Evolutionary conservation across 164 flowering plant species (phyloP).

Genomic region (Liquidambar formosana): DNA sequence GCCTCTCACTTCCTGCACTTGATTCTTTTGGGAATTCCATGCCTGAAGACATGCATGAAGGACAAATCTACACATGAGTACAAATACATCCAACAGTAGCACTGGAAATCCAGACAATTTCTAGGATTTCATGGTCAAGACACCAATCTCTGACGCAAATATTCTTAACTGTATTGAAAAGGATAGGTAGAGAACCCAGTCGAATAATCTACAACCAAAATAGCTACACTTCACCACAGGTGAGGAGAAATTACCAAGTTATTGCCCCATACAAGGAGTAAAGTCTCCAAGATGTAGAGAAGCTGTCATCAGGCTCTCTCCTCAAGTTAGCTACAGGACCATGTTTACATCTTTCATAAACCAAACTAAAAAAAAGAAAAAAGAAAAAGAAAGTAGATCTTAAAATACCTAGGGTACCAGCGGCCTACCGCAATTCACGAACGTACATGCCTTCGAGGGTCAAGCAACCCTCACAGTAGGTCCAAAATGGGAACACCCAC

Average conservation of each 20-base stretch:
- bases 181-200: background rate
- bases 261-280: background rate
- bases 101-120: background rate
- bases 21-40: slow-evolving; percentile 9
- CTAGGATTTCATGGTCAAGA: background rate
- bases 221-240: background rate
- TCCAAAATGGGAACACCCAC: background rate
- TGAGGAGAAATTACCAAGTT: background rate
- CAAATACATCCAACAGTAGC: background rate
- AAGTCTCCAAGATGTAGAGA: background rate
- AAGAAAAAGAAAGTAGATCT: background rate
- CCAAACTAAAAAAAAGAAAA: background rate
- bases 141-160: background rate
- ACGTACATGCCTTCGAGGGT: background rate
- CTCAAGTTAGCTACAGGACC: background rate
- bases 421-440: background rate
- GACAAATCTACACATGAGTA: slow-evolving; percentile 3
- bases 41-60: slow-evolving; percentile 17
- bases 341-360: background rate
- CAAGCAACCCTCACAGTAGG: background rate
- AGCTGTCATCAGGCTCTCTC: background rate
- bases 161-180: background rate
- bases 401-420: background rate
- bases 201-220: background rate
- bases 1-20: slow-evolving; percentile 8